phyloP scores from a whole-genome alignment of 2,329 filamentous ascomycete genomes.

The Helminthosporium solani region DNA sequence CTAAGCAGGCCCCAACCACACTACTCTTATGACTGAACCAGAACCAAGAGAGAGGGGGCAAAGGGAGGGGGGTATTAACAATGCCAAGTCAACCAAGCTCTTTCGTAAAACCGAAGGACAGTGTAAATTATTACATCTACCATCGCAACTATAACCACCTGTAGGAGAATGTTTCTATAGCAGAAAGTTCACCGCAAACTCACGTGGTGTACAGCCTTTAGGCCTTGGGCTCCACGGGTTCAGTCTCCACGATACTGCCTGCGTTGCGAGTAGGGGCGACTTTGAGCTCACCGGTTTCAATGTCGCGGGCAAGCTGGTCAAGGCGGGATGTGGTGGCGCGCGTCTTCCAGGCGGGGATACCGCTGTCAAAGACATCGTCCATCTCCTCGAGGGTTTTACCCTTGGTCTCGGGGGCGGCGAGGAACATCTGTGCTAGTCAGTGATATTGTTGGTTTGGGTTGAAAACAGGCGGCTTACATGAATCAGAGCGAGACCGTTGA shows the following conservation, averaged over 20 bases:
- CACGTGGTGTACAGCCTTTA: not conserved
- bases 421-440: slow-evolving; percentile 32
- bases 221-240: not conserved
- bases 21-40: no score
- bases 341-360: slow-evolving; percentile 39
- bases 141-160: not conserved
- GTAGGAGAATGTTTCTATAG: not conserved
- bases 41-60: no score
- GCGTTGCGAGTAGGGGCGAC: slow-evolving; percentile 5
- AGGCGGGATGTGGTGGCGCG: slow-evolving; percentile 33
- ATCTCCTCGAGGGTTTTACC: slow-evolving; percentile 46
- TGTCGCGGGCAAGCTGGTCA: slow-evolving; percentile 37
- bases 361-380: slow-evolving; percentile 43
- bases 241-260: not conserved
- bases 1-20: no score
- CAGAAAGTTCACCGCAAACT: not conserved
- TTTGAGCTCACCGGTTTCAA: slow-evolving; percentile 40
- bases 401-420: slow-evolving; percentile 44
- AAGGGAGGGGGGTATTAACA: no score
- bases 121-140: no score
- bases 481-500: slow-evolving; percentile 41
- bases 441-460: not conserved
- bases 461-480: slow-evolving; percentile 21
- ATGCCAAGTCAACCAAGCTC: no score
- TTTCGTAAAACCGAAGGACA: no score